Evolutionary conservation across 805 yeast genomes (phyloP).

Genomic region (Monosporozyma aerobia): DNA sequence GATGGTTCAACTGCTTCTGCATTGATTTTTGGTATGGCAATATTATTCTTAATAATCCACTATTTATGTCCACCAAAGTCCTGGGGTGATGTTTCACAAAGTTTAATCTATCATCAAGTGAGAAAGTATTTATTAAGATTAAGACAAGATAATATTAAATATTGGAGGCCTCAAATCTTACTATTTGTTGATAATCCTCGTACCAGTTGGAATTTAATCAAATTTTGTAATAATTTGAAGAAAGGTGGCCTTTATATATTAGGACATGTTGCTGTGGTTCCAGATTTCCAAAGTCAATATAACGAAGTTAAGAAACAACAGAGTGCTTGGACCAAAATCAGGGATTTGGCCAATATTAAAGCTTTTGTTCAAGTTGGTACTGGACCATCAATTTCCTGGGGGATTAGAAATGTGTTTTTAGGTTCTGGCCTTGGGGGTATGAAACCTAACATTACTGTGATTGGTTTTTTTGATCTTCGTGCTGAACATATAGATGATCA

Average conservation of each 20-base stretch:
- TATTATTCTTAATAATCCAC: slow-evolving; percentile 72
- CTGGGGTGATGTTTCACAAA: slow-evolving; percentile 98
- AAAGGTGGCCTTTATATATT: slow-evolving; percentile 90
- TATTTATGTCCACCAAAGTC: slow-evolving; percentile 89
- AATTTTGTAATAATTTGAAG: slow-evolving; percentile 87
- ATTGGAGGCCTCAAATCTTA: slow-evolving; percentile 95
- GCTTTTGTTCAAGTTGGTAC: slow-evolving; percentile 91
- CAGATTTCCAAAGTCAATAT: slow-evolving; percentile 53
- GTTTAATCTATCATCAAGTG: slow-evolving; percentile 91
- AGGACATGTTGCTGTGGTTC: slow-evolving; percentile 72
- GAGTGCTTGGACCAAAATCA: slow-evolving; percentile 71
- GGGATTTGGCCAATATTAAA: slow-evolving; percentile 71
- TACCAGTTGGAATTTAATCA: slow-evolving; percentile 82
- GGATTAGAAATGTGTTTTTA: slow-evolving; percentile 80
- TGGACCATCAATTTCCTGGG: slow-evolving; percentile 88
- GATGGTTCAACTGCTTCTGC: slow-evolving; percentile 84
- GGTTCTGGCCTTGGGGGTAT: slow-evolving; percentile 98
- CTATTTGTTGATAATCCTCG: slow-evolving; percentile 86
- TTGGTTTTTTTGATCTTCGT: slow-evolving; percentile 74
- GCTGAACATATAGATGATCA: slow-evolving; percentile 14
- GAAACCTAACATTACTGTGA: slow-evolving; percentile 90
- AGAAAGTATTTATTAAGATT: slow-evolving; percentile 73
- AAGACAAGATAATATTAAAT: slow-evolving; percentile 87
- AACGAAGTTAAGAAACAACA: slow-evolving; percentile 65
- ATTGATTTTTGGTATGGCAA: slow-evolving; percentile 54